Evolutionary conservation across 2,329 filamentous ascomycete genomes (phyloP).

Genomic region (Ophioceras dolichostomum): DNA sequence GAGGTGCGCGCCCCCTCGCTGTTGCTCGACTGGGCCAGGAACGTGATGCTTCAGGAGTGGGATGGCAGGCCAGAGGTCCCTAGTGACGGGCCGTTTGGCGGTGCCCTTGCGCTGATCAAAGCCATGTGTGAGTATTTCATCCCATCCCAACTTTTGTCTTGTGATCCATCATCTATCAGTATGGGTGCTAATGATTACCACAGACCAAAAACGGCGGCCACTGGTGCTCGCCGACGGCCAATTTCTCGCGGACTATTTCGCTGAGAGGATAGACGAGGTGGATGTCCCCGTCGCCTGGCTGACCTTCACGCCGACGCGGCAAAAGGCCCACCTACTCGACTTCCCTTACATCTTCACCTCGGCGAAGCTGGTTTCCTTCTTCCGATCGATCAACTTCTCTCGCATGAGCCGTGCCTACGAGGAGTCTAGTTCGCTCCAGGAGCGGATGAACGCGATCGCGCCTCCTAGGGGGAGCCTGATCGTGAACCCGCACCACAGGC

Average conservation of each 20-base stretch:
- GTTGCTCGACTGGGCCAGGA: slow-evolving; percentile 59
- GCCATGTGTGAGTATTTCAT: slow-evolving; percentile 50
- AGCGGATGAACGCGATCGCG: slow-evolving; percentile 42
- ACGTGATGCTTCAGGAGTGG: slow-evolving; percentile 70
- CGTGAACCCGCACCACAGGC: slow-evolving; percentile 43
- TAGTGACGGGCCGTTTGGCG: slow-evolving; percentile 60
- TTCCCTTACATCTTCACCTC: slow-evolving; percentile 71
- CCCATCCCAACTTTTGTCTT: neutral
- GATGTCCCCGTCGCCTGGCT: slow-evolving; percentile 65
- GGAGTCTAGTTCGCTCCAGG: slow-evolving; percentile 46
- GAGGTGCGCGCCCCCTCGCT: slow-evolving; percentile 44
- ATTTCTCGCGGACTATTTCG: slow-evolving; percentile 65
- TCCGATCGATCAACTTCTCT: slow-evolving; percentile 78
- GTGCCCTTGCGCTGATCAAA: slow-evolving; percentile 62
- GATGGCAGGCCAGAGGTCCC: slow-evolving; percentile 60
- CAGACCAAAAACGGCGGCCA: slow-evolving; percentile 49
- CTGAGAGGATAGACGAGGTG: slow-evolving; percentile 62
- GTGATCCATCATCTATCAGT: neutral
- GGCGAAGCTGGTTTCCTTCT: slow-evolving; percentile 64
- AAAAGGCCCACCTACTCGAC: slow-evolving; percentile 62
- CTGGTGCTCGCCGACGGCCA: slow-evolving; percentile 55
- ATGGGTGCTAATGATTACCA: slow-evolving; percentile 2
- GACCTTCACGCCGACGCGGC: slow-evolving; percentile 45
- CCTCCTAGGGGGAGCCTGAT: slow-evolving; percentile 39
- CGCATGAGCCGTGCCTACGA: slow-evolving; percentile 75